These are phyloP conservation scores for Camelina hispida DNA, from an alignment of 345 rosid genomes.

Conservation along the genomic window DNA sequence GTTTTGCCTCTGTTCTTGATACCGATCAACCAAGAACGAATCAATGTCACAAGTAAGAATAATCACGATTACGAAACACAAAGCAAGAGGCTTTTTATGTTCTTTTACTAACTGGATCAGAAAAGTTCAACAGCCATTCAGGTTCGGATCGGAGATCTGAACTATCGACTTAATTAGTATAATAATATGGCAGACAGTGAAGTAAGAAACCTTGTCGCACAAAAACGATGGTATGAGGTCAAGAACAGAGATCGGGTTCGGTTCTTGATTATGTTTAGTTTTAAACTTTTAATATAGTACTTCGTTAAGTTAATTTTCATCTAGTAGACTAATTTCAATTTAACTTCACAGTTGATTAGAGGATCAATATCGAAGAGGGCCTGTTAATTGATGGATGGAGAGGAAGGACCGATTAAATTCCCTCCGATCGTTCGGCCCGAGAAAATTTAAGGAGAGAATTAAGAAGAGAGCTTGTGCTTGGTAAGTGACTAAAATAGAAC, in stretches of 20 bases:
- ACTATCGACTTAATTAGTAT: conserved; percentile 75
- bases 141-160: conserved; percentile 89
- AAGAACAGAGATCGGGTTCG: conserved; percentile 79
- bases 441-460: too few species aligned
- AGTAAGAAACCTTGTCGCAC: conserved; percentile 74
- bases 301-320: background rate
- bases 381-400: too few species aligned
- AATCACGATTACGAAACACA: background rate
- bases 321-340: too few species aligned
- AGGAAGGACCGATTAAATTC: too few species aligned
- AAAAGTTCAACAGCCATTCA: conserved; percentile 71
- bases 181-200: conserved; percentile 72
- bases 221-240: conserved; percentile 80
- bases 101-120: background rate
- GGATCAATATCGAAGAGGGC: too few species aligned
- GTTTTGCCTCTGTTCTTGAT: conserved; percentile 72
- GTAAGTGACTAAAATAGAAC: too few species aligned
- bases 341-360: too few species aligned
- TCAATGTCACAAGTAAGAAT: conserved; percentile 80
- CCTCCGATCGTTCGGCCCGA: too few species aligned
- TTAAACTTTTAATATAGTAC: background rate
- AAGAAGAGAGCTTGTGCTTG: too few species aligned
- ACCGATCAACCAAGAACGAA: conserved; percentile 80
- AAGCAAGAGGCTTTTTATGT: background rate
- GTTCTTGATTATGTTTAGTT: background rate